Percentiles rank a stretch among this genome's conserved stretches.
Evolutionary conservation across 169 alveolate species (phyloP).

Genomic region (Eimeria acervulina): DNA sequence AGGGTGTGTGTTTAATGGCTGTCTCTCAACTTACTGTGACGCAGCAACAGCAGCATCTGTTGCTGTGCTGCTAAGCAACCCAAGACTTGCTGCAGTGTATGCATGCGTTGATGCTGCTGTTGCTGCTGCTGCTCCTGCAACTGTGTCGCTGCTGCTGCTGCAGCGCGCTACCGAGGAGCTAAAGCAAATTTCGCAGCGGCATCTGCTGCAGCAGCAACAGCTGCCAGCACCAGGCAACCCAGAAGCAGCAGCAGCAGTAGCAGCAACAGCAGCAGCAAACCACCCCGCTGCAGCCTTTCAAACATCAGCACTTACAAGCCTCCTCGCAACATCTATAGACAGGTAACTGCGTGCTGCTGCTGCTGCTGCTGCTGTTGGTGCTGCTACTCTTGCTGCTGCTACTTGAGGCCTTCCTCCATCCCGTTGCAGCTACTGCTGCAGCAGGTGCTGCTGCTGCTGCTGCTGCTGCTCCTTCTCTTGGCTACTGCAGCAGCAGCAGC

Average conservation of each 20-base stretch:
- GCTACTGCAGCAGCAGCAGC: neutral
- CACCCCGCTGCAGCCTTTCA: neutral
- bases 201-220: slow-evolving; percentile 14
- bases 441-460: slow-evolving; percentile 10
- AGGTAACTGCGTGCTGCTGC: neutral
- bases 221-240: neutral
- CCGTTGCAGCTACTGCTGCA: neutral
- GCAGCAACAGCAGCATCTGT: slow-evolving; percentile 46
- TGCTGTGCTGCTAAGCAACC: slow-evolving; percentile 20
- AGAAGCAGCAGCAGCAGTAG: neutral
- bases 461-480: neutral
- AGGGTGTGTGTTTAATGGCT: neutral
- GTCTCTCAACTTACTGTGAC: slow-evolving; percentile 24
- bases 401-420: neutral
- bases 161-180: slow-evolving; percentile 62
- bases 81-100: slow-evolving; percentile 27
- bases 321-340: slow-evolving; percentile 58
- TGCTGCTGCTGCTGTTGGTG: slow-evolving; percentile 31
- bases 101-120: slow-evolving; percentile 60
- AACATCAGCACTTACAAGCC: neutral
- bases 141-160: slow-evolving; percentile 44
- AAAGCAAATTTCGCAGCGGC: neutral
- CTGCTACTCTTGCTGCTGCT: slow-evolving; percentile 11
- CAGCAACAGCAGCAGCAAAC: neutral
- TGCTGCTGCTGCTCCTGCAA: slow-evolving; percentile 69